Evolutionary conservation across 345 rosid genomes (phyloP).

Genomic region (Physaria fendleri): DNA sequence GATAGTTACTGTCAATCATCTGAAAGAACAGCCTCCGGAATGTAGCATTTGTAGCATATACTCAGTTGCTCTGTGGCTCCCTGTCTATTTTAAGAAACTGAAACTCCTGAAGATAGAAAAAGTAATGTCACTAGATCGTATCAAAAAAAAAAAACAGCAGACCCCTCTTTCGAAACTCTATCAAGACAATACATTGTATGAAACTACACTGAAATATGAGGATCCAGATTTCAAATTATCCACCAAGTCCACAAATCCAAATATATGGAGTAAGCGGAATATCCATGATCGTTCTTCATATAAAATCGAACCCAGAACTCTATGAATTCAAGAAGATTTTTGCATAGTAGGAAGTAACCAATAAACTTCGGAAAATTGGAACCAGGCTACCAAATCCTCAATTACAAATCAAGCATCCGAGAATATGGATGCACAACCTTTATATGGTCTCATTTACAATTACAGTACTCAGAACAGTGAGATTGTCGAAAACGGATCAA

Average conservation of each 20-base stretch:
- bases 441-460: slow-evolving; percentile 18
- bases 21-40: slow-evolving; percentile 43
- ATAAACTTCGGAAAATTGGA: neutral
- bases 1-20: slow-evolving; percentile 58
- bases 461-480: neutral
- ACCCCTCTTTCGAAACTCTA: neutral
- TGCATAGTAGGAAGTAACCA: neutral
- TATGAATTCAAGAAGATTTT: neutral
- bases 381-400: neutral
- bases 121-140: neutral
- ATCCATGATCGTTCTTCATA: neutral
- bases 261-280: neutral
- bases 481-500: slow-evolving; percentile 6
- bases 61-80: slow-evolving; percentile 29
- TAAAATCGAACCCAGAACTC: neutral
- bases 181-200: neutral
- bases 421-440: neutral
- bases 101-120: slow-evolving; percentile 19
- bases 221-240: neutral
- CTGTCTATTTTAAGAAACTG: slow-evolving; percentile 22
- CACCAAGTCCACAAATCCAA: neutral
- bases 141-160: neutral
- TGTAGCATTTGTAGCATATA: slow-evolving; percentile 40
- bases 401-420: slow-evolving; percentile 8
- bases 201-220: neutral